A percentile compares a stretch with the other conserved stretches of the same genome.
Conservation (phyloP, 441 rosid genomes). For the Bocquillonia castaneifolia region DNA sequence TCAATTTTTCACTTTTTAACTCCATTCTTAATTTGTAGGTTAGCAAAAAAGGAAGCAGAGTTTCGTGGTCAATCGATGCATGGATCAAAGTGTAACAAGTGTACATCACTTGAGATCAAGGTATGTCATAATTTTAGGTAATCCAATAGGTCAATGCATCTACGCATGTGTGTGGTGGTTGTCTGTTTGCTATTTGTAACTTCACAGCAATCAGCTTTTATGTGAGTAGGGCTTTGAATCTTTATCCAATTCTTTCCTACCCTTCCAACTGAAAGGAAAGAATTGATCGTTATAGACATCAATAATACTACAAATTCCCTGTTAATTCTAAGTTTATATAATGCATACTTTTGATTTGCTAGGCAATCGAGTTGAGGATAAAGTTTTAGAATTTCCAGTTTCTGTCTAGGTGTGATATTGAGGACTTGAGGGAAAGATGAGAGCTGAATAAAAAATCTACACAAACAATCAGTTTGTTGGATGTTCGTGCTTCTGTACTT, state of each 20-base stretch:
- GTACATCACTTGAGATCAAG: conserved; percentile 49
- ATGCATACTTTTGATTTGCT: too few relatives aligned
- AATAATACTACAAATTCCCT: too few relatives aligned
- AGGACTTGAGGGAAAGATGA: too few relatives aligned
- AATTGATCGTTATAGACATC: too few relatives aligned
- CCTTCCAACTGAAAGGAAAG: neutral
- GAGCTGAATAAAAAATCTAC: neutral
- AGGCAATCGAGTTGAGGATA: neutral
- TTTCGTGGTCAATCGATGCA: conserved; percentile 22
- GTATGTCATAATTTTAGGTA: conserved; percentile 26
- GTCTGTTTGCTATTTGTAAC: neutral
- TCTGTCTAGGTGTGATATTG: neutral
- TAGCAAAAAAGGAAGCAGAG: conserved; percentile 35
- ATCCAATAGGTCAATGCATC: neutral
- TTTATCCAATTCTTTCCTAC: neutral
- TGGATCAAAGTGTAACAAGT: conserved; percentile 39
- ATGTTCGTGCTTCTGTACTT: neutral
- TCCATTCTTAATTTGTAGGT: conserved; percentile 31
- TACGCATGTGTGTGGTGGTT: neutral
- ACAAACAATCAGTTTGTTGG: neutral
- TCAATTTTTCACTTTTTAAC: conserved; percentile 11
- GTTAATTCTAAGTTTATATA: too few relatives aligned
- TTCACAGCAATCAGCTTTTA: neutral
- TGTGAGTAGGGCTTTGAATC: neutral
- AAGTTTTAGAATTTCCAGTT: neutral